phyloP scores from a whole-genome alignment of 306 rosid genomes.

The Cicer pinnatifidum region DNA sequence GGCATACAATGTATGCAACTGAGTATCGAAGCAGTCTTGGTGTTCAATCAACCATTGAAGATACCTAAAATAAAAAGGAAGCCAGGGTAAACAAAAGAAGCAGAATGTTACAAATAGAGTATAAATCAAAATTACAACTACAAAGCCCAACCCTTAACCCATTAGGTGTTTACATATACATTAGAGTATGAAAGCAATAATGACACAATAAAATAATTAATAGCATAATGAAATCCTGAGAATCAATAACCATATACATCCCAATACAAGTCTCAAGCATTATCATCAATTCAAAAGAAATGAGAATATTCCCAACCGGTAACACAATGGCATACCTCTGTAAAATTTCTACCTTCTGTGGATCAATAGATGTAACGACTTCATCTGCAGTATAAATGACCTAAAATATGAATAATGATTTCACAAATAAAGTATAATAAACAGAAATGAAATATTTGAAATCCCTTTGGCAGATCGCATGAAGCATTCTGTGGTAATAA shows the following conservation, averaged over 20 bases:
- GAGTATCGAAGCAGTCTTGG: conserved; percentile 72
- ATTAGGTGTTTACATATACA: not conserved
- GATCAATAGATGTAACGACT: conserved; percentile 84
- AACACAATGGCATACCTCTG: conserved; percentile 64
- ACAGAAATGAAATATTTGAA: conserved; percentile 41
- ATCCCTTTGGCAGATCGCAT: conserved; percentile 23
- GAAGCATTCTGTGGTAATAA: conserved; percentile 29
- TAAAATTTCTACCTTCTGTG: conserved; percentile 86
- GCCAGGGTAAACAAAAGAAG: conserved; percentile 13
- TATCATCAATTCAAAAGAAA: conserved; percentile 24
- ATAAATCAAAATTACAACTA: conserved; percentile 16
- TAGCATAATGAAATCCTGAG: conserved; percentile 33
- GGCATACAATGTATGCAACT: conserved; percentile 86
- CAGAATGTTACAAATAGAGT: conserved; percentile 25
- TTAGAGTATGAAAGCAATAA: conserved; percentile 11
- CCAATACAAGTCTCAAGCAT: conserved; percentile 23
- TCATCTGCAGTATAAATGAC: conserved; percentile 63
- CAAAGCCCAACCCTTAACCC: conserved; percentile 28
- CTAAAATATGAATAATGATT: conserved; percentile 22
- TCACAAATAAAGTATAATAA: conserved; percentile 28
- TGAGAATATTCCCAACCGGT: conserved; percentile 17
- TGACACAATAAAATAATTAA: conserved; percentile 12
- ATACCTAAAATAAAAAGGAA: conserved; percentile 61
- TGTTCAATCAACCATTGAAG: conserved; percentile 99
- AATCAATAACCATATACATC: conserved; percentile 35